Evolutionary conservation across 495 filamentous ascomycete species (phyloP).

Genomic region (Xylaria intraflava): DNA sequence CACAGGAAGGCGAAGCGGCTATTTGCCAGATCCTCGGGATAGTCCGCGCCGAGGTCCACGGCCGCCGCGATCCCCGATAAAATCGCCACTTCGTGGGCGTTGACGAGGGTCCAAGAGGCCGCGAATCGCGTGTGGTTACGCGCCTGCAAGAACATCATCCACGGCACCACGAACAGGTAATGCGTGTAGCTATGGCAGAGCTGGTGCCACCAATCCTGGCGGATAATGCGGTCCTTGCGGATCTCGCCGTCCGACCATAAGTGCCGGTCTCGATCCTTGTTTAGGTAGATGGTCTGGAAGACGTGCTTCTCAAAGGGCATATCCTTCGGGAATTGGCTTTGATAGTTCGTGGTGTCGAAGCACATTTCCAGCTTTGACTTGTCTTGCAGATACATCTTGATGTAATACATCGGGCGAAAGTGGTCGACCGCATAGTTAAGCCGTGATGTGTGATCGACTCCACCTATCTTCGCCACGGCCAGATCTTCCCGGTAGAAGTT

Average conservation of each 20-base stretch:
- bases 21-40: slow-evolving; percentile 38
- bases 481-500: slow-evolving; percentile 50
- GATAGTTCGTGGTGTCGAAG: slow-evolving; percentile 82
- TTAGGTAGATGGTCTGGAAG: slow-evolving; percentile 79
- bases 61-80: slow-evolving; percentile 76
- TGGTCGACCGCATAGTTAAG: slow-evolving; percentile 31
- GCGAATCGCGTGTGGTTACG: slow-evolving; percentile 62
- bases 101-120: slow-evolving; percentile 74
- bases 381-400: slow-evolving; percentile 58
- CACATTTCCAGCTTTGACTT: slow-evolving; percentile 74
- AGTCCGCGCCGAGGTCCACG: slow-evolving; percentile 68
- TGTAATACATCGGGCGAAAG: slow-evolving; percentile 79
- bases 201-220: slow-evolving; percentile 79
- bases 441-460: slow-evolving; percentile 27
- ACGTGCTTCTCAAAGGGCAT: slow-evolving; percentile 53
- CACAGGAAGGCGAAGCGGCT: slow-evolving; percentile 51
- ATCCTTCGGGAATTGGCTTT: slow-evolving; percentile 60
- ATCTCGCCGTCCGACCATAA: slow-evolving; percentile 72
- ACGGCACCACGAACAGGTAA: slow-evolving; percentile 67
- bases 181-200: slow-evolving; percentile 78
- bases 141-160: slow-evolving; percentile 77
- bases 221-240: slow-evolving; percentile 60
- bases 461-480: slow-evolving; percentile 19
- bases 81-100: slow-evolving; percentile 76
- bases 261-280: slow-evolving; percentile 52